These are phyloP conservation scores for Neofusicoccum ribis DNA, from an alignment of 2,329 filamentous ascomycete genomes.

Conservation along the genomic window DNA sequence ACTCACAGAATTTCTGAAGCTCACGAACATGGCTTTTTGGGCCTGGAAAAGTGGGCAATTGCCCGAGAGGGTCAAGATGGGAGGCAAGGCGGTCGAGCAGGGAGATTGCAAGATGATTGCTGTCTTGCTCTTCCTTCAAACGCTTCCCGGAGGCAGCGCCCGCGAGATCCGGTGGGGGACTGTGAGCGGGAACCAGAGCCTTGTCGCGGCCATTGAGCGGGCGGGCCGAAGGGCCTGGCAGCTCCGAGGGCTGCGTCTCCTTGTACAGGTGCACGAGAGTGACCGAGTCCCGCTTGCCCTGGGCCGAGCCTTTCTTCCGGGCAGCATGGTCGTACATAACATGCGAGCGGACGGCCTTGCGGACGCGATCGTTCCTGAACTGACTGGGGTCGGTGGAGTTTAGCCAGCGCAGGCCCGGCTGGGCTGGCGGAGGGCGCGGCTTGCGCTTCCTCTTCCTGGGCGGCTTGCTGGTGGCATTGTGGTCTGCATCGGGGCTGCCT, in stretches of 20 bases:
- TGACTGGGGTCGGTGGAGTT: conserved; percentile 11
- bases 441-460: conserved; percentile 6
- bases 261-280: conserved; percentile 7
- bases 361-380: background rate
- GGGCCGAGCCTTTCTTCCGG: background rate
- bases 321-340: conserved; percentile 12
- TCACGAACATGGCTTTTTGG: background rate
- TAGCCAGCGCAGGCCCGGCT: conserved; percentile 13
- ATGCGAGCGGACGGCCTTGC: conserved; percentile 10
- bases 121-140: background rate
- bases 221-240: background rate
- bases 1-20: conserved; percentile 5
- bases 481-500: conserved; percentile 3
- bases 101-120: background rate
- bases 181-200: background rate
- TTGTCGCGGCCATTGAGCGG: background rate
- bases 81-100: conserved; percentile 5
- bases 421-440: conserved; percentile 5
- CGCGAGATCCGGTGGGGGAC: background rate
- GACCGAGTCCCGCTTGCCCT: background rate
- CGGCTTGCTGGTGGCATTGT: background rate
- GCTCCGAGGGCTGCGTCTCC: background rate
- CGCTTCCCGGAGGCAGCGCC: background rate
- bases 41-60: background rate
- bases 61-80: conserved; percentile 5